Evolutionary conservation across 352 stramenopile species (phyloP), one percentile per base, ranked within the genome.

Genomic region (Globisporangium polare): DNA sequence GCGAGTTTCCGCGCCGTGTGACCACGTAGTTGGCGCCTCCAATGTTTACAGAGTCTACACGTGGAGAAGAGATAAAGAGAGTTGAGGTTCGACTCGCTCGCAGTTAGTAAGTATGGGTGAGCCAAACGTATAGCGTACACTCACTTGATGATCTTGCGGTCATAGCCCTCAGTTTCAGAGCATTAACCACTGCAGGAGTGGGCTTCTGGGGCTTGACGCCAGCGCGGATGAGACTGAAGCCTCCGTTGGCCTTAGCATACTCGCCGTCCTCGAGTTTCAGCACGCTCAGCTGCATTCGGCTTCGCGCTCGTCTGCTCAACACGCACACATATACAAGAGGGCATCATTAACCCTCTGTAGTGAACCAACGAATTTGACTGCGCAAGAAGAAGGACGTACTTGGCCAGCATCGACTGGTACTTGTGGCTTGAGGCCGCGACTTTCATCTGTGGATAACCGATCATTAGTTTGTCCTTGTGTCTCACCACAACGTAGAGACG

Each of bases 221-320:
- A 1, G 80, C 72, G 5, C 83, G 79, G 12, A 90, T 68, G 55
- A 93, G 78, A 64, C 76, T 86, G 57, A 89, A 91, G 18, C 83
- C 83, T 52, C 79, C 81, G 43, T 83, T 85, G 0, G 72, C 78
- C 57, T 90, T 93, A n/a, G 76, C 61, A 62, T 91, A 93, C 63
- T 87, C 78, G 18, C 83, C 80, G 33, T 89, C 83, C 52, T 89
- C 78, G 13, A 92, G 53, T 15, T 69, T 69, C 6, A 91, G 62
- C 54, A 88, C 58, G 56, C 79, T 76, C 39, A 80, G 55, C 64
- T 87, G 77, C 68, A 76, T 84, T 41, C 73, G 71, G 47, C 67
- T 84, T 45, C 66, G 62, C 26, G 66, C 55, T 26, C 65, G 66
- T 63, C 70, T 80, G 37, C 31, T 39, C 2, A 57, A 56, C 57